These are phyloP conservation scores for Cyberlindnera maclurae DNA, from an alignment of 805 yeast genomes.

Conservation along the genomic window DNA sequence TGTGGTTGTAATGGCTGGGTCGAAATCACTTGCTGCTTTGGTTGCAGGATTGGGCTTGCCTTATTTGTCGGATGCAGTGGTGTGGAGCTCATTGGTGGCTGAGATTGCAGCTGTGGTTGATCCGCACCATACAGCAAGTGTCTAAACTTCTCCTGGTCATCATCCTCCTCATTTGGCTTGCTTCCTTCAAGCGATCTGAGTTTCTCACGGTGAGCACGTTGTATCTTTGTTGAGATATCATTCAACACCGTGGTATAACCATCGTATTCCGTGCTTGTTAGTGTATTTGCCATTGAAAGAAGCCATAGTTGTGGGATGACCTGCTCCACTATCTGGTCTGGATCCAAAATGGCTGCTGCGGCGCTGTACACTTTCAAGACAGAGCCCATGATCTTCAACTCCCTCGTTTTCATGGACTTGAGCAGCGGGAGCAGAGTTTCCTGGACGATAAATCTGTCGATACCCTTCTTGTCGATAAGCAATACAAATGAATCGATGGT, in stretches of 20 bases:
- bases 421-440: slow-evolving; percentile 82
- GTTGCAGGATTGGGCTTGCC: not conserved
- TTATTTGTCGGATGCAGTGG: slow-evolving; percentile 16
- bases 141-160: slow-evolving; percentile 20
- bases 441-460: slow-evolving; percentile 63
- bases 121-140: slow-evolving; percentile 15
- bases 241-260: slow-evolving; percentile 33
- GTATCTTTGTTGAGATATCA: slow-evolving; percentile 36
- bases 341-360: slow-evolving; percentile 32
- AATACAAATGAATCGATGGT: slow-evolving; percentile 54
- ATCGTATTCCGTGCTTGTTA: slow-evolving; percentile 36
- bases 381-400: slow-evolving; percentile 51
- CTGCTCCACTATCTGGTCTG: slow-evolving; percentile 45
- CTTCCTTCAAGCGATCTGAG: slow-evolving; percentile 22
- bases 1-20: not conserved
- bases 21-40: slow-evolving; percentile 3
- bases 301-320: slow-evolving; percentile 48
- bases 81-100: slow-evolving; percentile 6
- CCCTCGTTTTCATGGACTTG: slow-evolving; percentile 68
- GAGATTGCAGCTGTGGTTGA: slow-evolving; percentile 1
- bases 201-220: slow-evolving; percentile 32
- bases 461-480: slow-evolving; percentile 49
- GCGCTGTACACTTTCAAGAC: slow-evolving; percentile 37
- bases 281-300: slow-evolving; percentile 38
- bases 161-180: slow-evolving; percentile 19